Conservation (phyloP, 1,139 yeast species). For the Suhomyces choctaworum region DNA sequence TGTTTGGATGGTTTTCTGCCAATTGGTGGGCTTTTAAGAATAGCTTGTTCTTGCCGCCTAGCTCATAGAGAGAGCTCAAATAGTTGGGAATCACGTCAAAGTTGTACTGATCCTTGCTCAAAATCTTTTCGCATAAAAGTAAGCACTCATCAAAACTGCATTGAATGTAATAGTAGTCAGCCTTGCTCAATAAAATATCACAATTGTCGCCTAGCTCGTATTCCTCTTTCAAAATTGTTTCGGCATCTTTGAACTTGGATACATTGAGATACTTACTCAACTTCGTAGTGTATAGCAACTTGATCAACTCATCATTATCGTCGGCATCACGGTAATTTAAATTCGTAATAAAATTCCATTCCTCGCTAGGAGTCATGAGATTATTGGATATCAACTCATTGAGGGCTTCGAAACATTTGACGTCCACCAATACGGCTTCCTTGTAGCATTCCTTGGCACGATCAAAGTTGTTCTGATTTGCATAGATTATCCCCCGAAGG, state of each 20-base stretch:
- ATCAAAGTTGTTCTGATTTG: conserved; percentile 82
- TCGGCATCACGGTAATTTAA: conserved; percentile 76
- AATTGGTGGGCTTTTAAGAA: conserved; percentile 82
- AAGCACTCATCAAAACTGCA: conserved; percentile 81
- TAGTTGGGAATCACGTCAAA: conserved; percentile 76
- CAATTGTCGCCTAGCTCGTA: conserved; percentile 67
- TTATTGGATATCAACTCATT: conserved; percentile 73
- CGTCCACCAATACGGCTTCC: conserved; percentile 86
- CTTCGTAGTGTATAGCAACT: conserved; percentile 71
- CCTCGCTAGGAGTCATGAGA: conserved; percentile 80
- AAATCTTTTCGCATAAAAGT: conserved; percentile 65
- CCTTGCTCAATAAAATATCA: conserved; percentile 68
- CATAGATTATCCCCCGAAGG: conserved; percentile 79
- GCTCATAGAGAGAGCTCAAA: conserved; percentile 80
- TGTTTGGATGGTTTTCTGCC: conserved; percentile 82
- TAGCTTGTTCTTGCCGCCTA: conserved; percentile 78
- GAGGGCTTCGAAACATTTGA: conserved; percentile 92
- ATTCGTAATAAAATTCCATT: conserved; percentile 73
- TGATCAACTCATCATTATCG: conserved; percentile 78
- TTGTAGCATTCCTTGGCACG: conserved; percentile 84
- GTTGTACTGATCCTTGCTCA: conserved; percentile 68
- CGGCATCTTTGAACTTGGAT: conserved; percentile 64
- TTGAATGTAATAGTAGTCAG: conserved; percentile 72
- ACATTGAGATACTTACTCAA: conserved; percentile 72
- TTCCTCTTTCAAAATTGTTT: conserved; percentile 63